These are phyloP conservation scores for Tuber aestivum DNA, from an alignment of 495 filamentous ascomycete species.

Conservation along the genomic window DNA sequence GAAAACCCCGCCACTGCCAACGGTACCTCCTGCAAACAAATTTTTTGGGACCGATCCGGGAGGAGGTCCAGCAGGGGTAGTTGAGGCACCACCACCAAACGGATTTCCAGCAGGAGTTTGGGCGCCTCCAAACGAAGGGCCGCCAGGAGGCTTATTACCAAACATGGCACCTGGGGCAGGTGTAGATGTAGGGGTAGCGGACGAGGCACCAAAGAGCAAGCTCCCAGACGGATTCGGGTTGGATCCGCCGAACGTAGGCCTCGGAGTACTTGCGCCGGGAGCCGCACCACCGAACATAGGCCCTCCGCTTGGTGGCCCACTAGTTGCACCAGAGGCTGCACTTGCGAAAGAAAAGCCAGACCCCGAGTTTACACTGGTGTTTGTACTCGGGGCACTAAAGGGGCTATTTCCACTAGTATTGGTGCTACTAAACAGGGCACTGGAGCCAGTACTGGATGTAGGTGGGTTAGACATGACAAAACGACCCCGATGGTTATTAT, in stretches of 20 bases:
- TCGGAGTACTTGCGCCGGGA: conserved; percentile 7
- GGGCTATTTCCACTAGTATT: conserved; percentile 5
- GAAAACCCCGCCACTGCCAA: conserved; percentile 26
- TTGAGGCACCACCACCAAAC: conserved; percentile 5
- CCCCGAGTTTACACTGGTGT: conserved; percentile 2
- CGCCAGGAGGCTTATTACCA: neutral
- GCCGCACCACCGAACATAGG: conserved; percentile 12
- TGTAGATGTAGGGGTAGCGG: conserved; percentile 6
- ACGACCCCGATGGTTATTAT: conserved; percentile 4
- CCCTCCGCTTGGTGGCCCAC: neutral
- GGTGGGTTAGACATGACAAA: conserved; percentile 30
- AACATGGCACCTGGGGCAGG: conserved; percentile 23
- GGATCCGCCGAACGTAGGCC: conserved; percentile 24
- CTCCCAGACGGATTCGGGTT: conserved; percentile 9
- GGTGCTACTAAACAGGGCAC: conserved; percentile 23
- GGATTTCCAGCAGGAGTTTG: conserved; percentile 27
- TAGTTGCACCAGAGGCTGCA: neutral
- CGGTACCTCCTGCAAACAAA: conserved; percentile 19
- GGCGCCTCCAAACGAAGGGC: conserved; percentile 20
- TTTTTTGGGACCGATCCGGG: conserved; percentile 8
- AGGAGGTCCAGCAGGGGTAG: conserved; percentile 28
- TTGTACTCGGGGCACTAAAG: neutral
- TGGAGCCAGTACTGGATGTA: conserved; percentile 18
- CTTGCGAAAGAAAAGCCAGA: conserved; percentile 21
- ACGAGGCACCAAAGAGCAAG: conserved; percentile 6